Evolutionary conservation across 371 early-diverging fungal species (phyloP).

Genomic region (Coemansia sp.): DNA sequence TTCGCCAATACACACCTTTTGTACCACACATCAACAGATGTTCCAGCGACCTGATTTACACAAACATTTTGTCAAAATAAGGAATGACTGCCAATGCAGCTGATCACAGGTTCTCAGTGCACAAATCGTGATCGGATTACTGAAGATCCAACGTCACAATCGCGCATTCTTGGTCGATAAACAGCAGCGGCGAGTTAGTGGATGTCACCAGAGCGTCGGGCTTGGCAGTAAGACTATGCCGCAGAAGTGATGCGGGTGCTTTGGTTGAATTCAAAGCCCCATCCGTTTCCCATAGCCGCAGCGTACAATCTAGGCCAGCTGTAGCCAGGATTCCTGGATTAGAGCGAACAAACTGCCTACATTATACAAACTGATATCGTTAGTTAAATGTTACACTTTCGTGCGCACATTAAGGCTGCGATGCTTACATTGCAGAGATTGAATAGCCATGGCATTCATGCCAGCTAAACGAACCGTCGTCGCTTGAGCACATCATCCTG

Average conservation of each 20-base stretch:
- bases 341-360: constrained; percentile 37
- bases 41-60: background rate
- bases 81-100: background rate
- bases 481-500: constrained; percentile 28
- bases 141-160: constrained; percentile 12
- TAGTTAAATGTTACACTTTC: background rate
- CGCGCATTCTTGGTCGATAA: constrained; percentile 17
- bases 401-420: no score
- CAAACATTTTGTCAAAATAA: background rate
- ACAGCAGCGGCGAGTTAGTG: constrained; percentile 12
- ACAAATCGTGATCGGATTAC: background rate
- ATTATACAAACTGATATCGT: background rate
- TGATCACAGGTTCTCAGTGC: background rate
- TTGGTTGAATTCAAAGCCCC: constrained; percentile 1
- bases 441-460: constrained; percentile 33
- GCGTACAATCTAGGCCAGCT: constrained; percentile 34
- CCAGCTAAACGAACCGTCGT: constrained; percentile 14
- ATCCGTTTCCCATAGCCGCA: constrained; percentile 36
- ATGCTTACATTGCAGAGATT: constrained; percentile 38
- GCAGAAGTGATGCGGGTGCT: background rate
- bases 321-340: constrained; percentile 31
- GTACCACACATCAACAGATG: background rate
- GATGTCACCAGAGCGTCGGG: constrained; percentile 27
- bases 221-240: constrained; percentile 14
- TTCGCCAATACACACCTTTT: background rate